These are phyloP conservation scores for Ampelomyces quisqualis DNA, from an alignment of 2,329 filamentous ascomycete species.

Conservation along the genomic window DNA sequence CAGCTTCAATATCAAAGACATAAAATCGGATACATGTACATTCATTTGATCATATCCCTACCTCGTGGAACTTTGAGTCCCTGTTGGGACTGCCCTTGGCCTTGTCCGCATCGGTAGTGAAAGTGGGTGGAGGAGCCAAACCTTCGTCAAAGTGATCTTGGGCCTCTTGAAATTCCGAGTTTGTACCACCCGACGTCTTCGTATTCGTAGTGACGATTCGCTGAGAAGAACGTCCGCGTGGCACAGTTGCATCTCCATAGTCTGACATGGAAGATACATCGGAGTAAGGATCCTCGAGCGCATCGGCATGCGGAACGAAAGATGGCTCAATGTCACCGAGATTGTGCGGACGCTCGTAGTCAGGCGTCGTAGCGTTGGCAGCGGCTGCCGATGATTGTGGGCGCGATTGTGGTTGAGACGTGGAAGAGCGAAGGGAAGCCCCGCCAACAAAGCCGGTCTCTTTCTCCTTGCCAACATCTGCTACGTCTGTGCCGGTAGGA, in stretches of 20 bases:
- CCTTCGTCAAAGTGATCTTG: conserved; percentile 53
- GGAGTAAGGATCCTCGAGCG: conserved; percentile 20
- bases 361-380: conserved; percentile 2
- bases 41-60: conserved; percentile 24
- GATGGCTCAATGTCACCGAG: conserved; percentile 18
- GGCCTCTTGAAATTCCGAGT: conserved; percentile 56
- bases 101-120: conserved; percentile 30
- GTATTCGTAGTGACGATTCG: conserved; percentile 33
- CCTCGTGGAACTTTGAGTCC: conserved; percentile 40
- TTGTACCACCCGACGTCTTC: conserved; percentile 38
- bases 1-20: conserved; percentile 2
- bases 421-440: conserved; percentile 38
- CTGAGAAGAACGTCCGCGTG: conserved; percentile 25
- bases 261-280: conserved; percentile 42
- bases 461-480: conserved; percentile 18
- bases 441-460: conserved; percentile 50
- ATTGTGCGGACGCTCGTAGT: conserved; percentile 12
- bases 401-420: conserved; percentile 17
- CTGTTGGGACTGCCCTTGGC: conserved; percentile 34
- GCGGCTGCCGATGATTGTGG: conserved; percentile 1
- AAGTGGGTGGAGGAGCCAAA: conserved; percentile 44
- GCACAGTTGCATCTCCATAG: conserved; percentile 10
- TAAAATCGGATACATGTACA: conserved; percentile 1
- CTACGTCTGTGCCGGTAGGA: conserved; percentile 6
- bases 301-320: conserved; percentile 13